Conservation (phyloP, 345 rosid species). For the Combretum micranthum region DNA sequence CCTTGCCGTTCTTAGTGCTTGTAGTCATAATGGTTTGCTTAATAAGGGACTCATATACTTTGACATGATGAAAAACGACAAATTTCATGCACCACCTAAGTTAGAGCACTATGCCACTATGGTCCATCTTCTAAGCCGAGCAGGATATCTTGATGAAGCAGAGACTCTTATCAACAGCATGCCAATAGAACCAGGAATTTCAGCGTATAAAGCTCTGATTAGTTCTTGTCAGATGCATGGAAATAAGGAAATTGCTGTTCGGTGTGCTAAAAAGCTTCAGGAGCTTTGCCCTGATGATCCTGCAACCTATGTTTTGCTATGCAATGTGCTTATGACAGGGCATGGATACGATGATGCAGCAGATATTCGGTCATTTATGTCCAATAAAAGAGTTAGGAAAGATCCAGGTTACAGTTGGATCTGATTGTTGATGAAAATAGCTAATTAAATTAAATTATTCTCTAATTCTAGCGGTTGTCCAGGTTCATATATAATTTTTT, state of each 20-base stretch:
- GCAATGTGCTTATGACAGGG: conserved; percentile 14
- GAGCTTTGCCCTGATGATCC: conserved; percentile 31
- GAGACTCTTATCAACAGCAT: conserved; percentile 20
- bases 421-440: conserved; percentile 6
- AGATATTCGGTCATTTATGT: conserved; percentile 18
- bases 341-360: conserved; percentile 24
- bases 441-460: not conserved
- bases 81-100: conserved; percentile 12
- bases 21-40: conserved; percentile 31
- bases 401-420: conserved; percentile 30
- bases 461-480: too few relatives aligned
- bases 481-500: too few relatives aligned
- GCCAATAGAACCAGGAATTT: conserved; percentile 20
- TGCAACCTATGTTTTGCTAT: conserved; percentile 24
- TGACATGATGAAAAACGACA: conserved; percentile 13
- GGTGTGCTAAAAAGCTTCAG: conserved; percentile 24
- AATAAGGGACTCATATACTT: conserved; percentile 32
- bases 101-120: conserved; percentile 28
- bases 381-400: conserved; percentile 22
- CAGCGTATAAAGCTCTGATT: conserved; percentile 27
- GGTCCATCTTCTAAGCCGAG: conserved; percentile 32
- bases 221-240: conserved; percentile 36
- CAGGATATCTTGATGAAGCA: conserved; percentile 32
- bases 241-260: conserved; percentile 22
- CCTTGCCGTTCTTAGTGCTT: conserved; percentile 30